A percentile compares a stretch with the other conserved stretches of the same genome.
These are phyloP conservation scores for Volutella citrinella DNA, from an alignment of 2,329 filamentous ascomycete species.

Conservation along the genomic window DNA sequence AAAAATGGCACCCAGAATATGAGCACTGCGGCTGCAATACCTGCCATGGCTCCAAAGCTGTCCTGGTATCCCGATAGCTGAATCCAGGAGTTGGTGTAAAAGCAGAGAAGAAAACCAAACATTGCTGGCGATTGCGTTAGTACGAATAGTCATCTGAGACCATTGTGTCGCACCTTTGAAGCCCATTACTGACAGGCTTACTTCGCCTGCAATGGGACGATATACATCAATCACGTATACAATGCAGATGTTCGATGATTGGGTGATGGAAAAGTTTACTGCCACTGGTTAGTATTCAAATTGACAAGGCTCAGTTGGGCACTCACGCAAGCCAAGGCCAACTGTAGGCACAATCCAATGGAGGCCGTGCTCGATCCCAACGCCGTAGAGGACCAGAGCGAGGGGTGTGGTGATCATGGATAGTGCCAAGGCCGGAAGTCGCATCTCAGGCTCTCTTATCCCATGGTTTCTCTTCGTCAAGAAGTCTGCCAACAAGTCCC, in stretches of 20 bases:
- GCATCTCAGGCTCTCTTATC: slow-evolving; percentile 58
- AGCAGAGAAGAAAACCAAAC: slow-evolving; percentile 57
- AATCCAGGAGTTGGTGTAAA: slow-evolving; percentile 61
- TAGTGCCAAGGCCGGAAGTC: slow-evolving; percentile 50
- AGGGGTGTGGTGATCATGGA: slow-evolving; percentile 50
- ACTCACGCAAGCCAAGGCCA: slow-evolving; percentile 50
- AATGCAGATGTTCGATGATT: slow-evolving; percentile 53
- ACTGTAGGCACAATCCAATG: slow-evolving; percentile 57
- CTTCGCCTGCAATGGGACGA: slow-evolving; percentile 54
- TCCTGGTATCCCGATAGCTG: slow-evolving; percentile 44
- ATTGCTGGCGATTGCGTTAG: slow-evolving; percentile 33
- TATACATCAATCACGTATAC: slow-evolving; percentile 59
- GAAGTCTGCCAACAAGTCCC: slow-evolving; percentile 45
- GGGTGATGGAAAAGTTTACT: slow-evolving; percentile 56
- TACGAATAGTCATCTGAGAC: background rate
- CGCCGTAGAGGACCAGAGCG: slow-evolving; percentile 43
- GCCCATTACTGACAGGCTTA: slow-evolving; percentile 49
- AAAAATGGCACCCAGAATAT: slow-evolving; percentile 49
- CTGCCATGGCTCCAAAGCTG: slow-evolving; percentile 57
- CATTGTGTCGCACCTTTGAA: slow-evolving; percentile 47
- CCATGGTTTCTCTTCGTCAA: slow-evolving; percentile 52
- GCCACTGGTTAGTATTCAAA: slow-evolving; percentile 4
- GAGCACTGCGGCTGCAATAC: slow-evolving; percentile 45
- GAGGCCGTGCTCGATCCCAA: slow-evolving; percentile 42
- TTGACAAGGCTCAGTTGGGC: background rate